Conservation (phyloP, 768 basidiomycete genomes). For the Mycena rebaudengoi region DNA sequence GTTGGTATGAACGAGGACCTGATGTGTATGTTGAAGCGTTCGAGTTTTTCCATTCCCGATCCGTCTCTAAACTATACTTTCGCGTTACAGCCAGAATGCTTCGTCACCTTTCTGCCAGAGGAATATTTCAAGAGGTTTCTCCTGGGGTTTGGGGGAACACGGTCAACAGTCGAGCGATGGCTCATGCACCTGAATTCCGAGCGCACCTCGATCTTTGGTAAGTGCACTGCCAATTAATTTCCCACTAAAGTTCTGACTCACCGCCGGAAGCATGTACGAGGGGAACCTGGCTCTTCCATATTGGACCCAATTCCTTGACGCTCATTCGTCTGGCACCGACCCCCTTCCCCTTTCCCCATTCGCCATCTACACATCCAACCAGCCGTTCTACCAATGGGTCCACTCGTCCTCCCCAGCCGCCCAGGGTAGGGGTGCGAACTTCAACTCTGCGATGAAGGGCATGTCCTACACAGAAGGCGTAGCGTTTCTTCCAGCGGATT, state of each 20-base stretch:
- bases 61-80: neutral
- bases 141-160: slow-evolving; percentile 8
- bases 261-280: slow-evolving; percentile 10
- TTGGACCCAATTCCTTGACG: slow-evolving; percentile 11
- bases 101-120: slow-evolving; percentile 9
- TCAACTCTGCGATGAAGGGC: slow-evolving; percentile 16
- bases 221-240: neutral
- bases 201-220: slow-evolving; percentile 21
- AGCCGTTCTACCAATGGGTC: slow-evolving; percentile 16
- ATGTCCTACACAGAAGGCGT: slow-evolving; percentile 17
- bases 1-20: neutral
- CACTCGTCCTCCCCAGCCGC: slow-evolving; percentile 6
- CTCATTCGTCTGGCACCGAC: neutral
- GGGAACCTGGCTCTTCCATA: slow-evolving; percentile 9
- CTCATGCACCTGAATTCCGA: slow-evolving; percentile 8
- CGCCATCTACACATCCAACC: slow-evolving; percentile 2
- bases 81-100: slow-evolving; percentile 7
- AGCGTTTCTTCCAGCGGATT: slow-evolving; percentile 12
- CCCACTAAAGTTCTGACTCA: neutral
- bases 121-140: slow-evolving; percentile 14
- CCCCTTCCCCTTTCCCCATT: slow-evolving; percentile 9
- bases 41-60: neutral
- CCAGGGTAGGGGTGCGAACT: slow-evolving; percentile 5
- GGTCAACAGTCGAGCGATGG: slow-evolving; percentile 1
- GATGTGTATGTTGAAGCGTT: neutral